A percentile compares a stretch with the other conserved stretches of the same genome.
phyloP scores from a whole-genome alignment of 2,329 filamentous ascomycete species.

The Neurospora sp. region DNA sequence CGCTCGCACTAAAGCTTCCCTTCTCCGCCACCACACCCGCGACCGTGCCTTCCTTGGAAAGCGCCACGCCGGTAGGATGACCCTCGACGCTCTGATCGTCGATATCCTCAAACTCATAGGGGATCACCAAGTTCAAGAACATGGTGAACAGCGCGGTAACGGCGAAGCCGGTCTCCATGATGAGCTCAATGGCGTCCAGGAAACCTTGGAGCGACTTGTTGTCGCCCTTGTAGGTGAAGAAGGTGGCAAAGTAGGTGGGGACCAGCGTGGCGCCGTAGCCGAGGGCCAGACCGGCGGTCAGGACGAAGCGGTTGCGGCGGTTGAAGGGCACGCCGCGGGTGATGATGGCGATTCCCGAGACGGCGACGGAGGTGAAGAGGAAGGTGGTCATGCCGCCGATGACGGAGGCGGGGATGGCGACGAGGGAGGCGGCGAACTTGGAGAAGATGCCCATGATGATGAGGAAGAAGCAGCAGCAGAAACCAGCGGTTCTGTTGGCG shows the following conservation, averaged over 20 bases:
- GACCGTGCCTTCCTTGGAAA: background rate
- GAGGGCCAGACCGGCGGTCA: slow-evolving; percentile 63
- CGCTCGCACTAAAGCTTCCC: background rate
- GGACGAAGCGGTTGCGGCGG: slow-evolving; percentile 72
- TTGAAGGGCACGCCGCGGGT: slow-evolving; percentile 59
- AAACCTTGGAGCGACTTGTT: slow-evolving; percentile 63
- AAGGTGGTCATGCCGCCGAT: slow-evolving; percentile 71
- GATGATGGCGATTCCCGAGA: slow-evolving; percentile 70
- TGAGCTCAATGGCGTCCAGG: slow-evolving; percentile 60
- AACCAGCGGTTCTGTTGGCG: slow-evolving; percentile 71
- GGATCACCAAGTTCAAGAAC: slow-evolving; percentile 61
- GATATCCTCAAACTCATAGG: slow-evolving; percentile 65
- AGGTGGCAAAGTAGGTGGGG: slow-evolving; percentile 55
- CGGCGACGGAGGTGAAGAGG: slow-evolving; percentile 65
- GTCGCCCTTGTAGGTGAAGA: slow-evolving; percentile 62
- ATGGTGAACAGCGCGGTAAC: slow-evolving; percentile 65
- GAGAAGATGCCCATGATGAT: slow-evolving; percentile 73
- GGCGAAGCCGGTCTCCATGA: slow-evolving; percentile 68
- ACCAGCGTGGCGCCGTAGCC: slow-evolving; percentile 63
- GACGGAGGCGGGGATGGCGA: slow-evolving; percentile 59
- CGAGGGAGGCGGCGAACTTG: slow-evolving; percentile 72
- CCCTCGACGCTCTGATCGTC: slow-evolving; percentile 27
- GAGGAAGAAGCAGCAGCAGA: slow-evolving; percentile 67
- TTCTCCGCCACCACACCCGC: background rate
- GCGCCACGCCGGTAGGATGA: background rate